phyloP scores from a whole-genome alignment of 2,329 filamentous ascomycete genomes.

The Pestalotiopsis sp. region DNA sequence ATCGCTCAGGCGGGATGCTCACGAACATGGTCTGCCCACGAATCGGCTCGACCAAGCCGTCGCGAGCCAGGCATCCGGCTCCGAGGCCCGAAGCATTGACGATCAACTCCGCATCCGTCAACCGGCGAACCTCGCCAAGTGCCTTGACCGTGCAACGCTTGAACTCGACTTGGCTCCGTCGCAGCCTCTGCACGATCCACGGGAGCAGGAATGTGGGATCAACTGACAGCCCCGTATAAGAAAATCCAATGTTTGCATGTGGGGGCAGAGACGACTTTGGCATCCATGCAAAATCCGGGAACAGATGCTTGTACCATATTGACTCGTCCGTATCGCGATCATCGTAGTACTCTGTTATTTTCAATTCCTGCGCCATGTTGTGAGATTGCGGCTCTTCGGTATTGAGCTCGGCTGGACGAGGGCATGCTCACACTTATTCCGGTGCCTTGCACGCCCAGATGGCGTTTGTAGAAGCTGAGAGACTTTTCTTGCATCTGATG shows the following conservation, averaged over 20 bases:
- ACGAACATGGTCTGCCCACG: conserved; percentile 5
- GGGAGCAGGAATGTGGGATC: background rate
- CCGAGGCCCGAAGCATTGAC: background rate
- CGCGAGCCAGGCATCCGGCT: background rate
- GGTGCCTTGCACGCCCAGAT: background rate
- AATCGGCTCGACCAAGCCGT: background rate
- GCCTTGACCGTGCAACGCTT: background rate
- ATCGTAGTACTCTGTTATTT: background rate
- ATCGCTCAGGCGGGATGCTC: background rate
- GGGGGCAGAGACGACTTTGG: background rate
- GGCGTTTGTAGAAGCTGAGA: background rate
- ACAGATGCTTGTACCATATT: background rate
- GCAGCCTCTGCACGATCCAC: background rate
- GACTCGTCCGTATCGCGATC: background rate
- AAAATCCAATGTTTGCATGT: background rate
- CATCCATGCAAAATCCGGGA: background rate
- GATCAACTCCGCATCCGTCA: background rate
- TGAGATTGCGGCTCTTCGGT: background rate
- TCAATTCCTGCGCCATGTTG: background rate
- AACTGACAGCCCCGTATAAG: background rate
- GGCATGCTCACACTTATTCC: background rate
- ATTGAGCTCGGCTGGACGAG: background rate
- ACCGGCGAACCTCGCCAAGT: background rate
- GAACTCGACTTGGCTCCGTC: background rate
- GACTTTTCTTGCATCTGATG: background rate